Evolutionary conservation across 768 basidiomycete genomes (phyloP), one percentile per base, ranked within the genome.

Genomic region (Kwoniella shandongensis): DNA sequence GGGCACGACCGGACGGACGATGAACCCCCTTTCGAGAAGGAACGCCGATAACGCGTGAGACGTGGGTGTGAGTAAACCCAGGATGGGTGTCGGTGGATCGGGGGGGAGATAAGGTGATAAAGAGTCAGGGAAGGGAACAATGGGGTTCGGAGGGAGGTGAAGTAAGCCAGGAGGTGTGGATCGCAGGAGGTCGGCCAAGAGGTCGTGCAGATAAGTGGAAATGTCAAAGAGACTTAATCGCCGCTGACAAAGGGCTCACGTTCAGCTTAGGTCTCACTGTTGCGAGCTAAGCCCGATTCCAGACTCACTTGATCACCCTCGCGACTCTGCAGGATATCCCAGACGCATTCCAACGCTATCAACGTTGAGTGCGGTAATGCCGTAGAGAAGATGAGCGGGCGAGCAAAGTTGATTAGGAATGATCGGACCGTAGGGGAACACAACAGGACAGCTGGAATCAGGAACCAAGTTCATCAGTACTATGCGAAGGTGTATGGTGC

Each of bases 301-400:
- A 12, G 17, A 56, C 78, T 44, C 69, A 87, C 88, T 63, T 79
- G 67, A 64, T 84, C 79, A 0, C 88, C 83, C 15, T 83, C 83
- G 3, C 86, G 86, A 27, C 87, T 80, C 57, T 83, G 80, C 3
- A 96, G 80, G 74, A 91, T 75, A 69, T 92, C 89, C 72, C 92
- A 87, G 0, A 88, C 86, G 61, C 85, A 86, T 44, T 85, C 83
- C 12, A 86, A 82, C 0, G 88, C 85, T 44, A 91, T 78, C 39
- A 93, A 81, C 68, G 85, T 91, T 12, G 86, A 82, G 64, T 85
- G 84, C 59, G 86, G 85, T 57, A 90, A 81, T 0, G 89, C 83
- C 0, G 94, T 97, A 2, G 91, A 96, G 78, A 91, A 97, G 48
- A 97, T 89, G 47, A 97, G 80, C 2, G 91, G 83, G 25, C 93